These are phyloP conservation scores for Eucalyptus curtisii DNA, from an alignment of 345 rosid species.

Conservation along the genomic window DNA sequence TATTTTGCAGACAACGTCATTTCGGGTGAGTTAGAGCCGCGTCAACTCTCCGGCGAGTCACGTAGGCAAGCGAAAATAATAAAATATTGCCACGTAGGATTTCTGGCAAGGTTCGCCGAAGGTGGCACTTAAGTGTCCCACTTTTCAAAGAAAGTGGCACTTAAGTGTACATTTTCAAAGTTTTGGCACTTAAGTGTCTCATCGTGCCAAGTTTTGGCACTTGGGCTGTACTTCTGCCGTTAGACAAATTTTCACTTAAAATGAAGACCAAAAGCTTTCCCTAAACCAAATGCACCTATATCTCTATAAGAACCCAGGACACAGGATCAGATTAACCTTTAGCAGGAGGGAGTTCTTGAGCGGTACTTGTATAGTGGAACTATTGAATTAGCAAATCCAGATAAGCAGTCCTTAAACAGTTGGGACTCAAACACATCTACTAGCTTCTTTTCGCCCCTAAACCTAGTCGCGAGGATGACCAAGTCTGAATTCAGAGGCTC, in stretches of 20 bases:
- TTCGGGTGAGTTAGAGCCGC: too few relatives aligned
- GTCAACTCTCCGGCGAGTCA: too few relatives aligned
- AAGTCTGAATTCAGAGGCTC: constrained; percentile 13
- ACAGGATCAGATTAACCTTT: background rate
- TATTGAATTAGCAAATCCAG: constrained; percentile 7
- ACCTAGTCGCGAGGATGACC: constrained; percentile 29
- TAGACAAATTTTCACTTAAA: background rate
- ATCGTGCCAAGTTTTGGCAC: too few relatives aligned
- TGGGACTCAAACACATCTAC: constrained; percentile 8
- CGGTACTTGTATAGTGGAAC: constrained; percentile 29
- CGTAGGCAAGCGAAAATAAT: too few relatives aligned
- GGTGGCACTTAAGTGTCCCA: too few relatives aligned
- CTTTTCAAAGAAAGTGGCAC: too few relatives aligned
- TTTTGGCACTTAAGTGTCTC: too few relatives aligned
- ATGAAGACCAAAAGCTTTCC: background rate
- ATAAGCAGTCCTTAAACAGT: constrained; percentile 1
- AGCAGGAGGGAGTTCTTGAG: background rate
- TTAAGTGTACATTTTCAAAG: too few relatives aligned
- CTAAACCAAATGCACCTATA: background rate
- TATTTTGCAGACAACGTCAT: too few relatives aligned
- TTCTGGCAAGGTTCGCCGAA: too few relatives aligned
- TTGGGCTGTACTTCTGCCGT: too few relatives aligned
- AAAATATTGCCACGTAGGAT: too few relatives aligned
- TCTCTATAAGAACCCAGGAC: background rate
- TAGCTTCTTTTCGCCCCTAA: constrained; percentile 19